Percentiles rank a stretch among this genome's conserved stretches.
These are phyloP conservation scores for Cotoneaster glaucophyllus DNA, from an alignment of 306 rosid genomes.

Conservation along the genomic window DNA sequence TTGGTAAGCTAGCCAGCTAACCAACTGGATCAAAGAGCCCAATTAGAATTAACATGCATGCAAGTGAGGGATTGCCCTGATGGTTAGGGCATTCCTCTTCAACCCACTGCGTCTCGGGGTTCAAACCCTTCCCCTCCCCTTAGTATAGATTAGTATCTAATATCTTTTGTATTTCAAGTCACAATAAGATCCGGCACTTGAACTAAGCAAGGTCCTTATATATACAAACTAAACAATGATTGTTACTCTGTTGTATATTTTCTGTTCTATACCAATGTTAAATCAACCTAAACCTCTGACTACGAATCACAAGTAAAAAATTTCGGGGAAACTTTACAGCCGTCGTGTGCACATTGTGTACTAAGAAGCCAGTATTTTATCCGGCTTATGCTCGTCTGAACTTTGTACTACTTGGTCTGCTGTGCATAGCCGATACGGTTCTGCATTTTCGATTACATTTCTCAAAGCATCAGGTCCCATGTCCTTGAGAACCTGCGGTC, in stretches of 20 bases:
- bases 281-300: neutral
- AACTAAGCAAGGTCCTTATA: neutral
- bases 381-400: neutral
- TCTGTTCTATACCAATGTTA: neutral
- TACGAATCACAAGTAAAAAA: neutral
- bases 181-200: too few species aligned
- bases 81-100: too few species aligned
- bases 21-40: too few species aligned
- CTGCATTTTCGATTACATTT: conserved; percentile 24
- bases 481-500: conserved; percentile 17
- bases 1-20: too few species aligned
- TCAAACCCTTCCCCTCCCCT: too few species aligned
- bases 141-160: too few species aligned
- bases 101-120: too few species aligned
- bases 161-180: too few species aligned
- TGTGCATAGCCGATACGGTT: neutral
- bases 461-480: conserved; percentile 35
- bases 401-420: neutral
- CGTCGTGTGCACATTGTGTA: neutral
- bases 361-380: neutral
- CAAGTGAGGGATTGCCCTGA: too few species aligned
- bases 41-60: too few species aligned
- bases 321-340: neutral
- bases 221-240: neutral
- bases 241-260: neutral